phyloP scores from a whole-genome alignment of 2,329 filamentous ascomycete species.

The Fusarium newnesense region DNA sequence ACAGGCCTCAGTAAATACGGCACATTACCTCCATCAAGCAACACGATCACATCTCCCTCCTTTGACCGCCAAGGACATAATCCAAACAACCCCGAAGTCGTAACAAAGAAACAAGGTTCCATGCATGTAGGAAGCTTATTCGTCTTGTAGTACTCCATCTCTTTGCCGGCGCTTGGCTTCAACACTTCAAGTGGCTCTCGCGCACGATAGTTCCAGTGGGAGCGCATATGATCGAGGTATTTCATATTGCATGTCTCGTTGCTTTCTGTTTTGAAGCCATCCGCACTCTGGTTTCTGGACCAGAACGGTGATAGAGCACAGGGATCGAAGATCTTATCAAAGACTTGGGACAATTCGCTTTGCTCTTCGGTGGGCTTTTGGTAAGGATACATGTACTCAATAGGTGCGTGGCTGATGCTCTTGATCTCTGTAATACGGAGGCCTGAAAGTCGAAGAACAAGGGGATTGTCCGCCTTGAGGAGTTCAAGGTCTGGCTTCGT shows the following conservation, averaged over 20 bases:
- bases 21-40: slow-evolving; percentile 25
- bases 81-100: slow-evolving; percentile 8
- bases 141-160: not conserved
- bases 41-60: slow-evolving; percentile 17
- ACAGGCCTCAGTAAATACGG: slow-evolving; percentile 18
- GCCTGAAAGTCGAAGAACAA: slow-evolving; percentile 3
- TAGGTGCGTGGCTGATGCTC: slow-evolving; percentile 9
- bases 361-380: not conserved
- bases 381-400: slow-evolving; percentile 26
- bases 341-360: not conserved
- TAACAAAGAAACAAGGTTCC: slow-evolving; percentile 19
- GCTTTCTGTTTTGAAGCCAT: not conserved
- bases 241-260: not conserved
- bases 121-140: slow-evolving; percentile 7
- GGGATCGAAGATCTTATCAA: slow-evolving; percentile 25
- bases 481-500: slow-evolving; percentile 8
- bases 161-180: fast-evolving
- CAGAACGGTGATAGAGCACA: slow-evolving; percentile 27
- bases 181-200: not conserved
- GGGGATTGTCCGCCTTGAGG: not conserved
- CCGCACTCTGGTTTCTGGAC: not conserved
- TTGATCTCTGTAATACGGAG: slow-evolving; percentile 4
- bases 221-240: slow-evolving; percentile 18
- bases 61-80: slow-evolving; percentile 28
- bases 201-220: slow-evolving; percentile 12